Percentiles rank a stretch among this genome's conserved stretches.
phyloP scores from a whole-genome alignment of 768 basidiomycete species.

The Panaeolus cyanescens region DNA sequence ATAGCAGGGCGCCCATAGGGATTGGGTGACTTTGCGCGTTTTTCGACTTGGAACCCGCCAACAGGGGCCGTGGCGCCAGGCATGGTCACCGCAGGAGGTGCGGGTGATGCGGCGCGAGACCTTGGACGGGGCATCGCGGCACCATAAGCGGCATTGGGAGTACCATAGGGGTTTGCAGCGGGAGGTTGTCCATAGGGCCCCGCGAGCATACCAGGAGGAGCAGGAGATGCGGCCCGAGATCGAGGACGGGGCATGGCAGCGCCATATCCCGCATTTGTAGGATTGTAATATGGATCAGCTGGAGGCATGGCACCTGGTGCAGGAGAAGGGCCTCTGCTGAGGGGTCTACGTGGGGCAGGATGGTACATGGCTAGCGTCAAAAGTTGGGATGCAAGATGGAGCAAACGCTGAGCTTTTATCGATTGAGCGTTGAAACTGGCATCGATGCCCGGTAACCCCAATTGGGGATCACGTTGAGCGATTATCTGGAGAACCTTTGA shows the following conservation, averaged over 20 bases:
- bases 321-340: conserved; percentile 26
- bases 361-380: background rate
- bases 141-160: conserved; percentile 1
- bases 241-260: conserved; percentile 3
- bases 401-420: background rate
- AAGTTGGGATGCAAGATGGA: background rate
- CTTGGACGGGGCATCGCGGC: conserved; percentile 14
- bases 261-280: background rate
- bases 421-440: background rate
- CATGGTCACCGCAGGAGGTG: conserved; percentile 21
- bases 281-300: conserved; percentile 15
- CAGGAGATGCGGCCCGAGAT: background rate
- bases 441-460: conserved; percentile 1
- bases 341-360: conserved; percentile 10
- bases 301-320: conserved; percentile 22
- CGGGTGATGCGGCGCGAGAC: conserved; percentile 27
- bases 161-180: background rate
- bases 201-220: background rate
- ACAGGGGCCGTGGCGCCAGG: conserved; percentile 34
- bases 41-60: conserved; percentile 71
- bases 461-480: background rate
- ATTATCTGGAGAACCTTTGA: background rate
- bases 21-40: conserved; percentile 36
- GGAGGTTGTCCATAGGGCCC: conserved; percentile 4
- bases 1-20: conserved; percentile 33